These are phyloP conservation scores for Ogataea salicorniae DNA, from an alignment of 805 yeast species.

Conservation along the genomic window DNA sequence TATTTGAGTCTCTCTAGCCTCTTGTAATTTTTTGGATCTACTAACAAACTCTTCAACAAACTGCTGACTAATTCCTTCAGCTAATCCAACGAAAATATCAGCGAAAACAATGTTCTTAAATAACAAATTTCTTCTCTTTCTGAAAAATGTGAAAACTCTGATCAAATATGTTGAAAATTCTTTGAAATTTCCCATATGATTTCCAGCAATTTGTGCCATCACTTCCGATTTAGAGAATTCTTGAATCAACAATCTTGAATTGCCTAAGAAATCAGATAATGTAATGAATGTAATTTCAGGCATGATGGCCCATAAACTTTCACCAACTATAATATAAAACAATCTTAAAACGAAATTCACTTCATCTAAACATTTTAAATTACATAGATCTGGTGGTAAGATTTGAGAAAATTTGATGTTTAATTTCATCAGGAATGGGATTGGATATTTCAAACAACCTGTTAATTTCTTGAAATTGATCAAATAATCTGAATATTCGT, in stretches of 20 bases:
- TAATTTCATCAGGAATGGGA: constrained; percentile 7
- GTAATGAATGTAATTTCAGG: constrained; percentile 15
- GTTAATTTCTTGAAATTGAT: neutral
- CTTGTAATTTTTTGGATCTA: constrained; percentile 3
- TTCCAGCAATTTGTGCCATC: constrained; percentile 1
- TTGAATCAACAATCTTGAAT: constrained; percentile 10
- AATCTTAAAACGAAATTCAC: constrained; percentile 11
- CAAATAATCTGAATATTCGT: constrained; percentile 4
- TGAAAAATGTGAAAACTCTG: constrained; percentile 13
- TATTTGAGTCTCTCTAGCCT: constrained; percentile 5
- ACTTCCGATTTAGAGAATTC: constrained; percentile 10
- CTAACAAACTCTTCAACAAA: neutral
- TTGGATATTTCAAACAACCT: constrained; percentile 9
- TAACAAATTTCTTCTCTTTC: constrained; percentile 10
- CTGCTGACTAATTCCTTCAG: neutral
- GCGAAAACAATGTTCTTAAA: constrained; percentile 6
- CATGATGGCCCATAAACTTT: constrained; percentile 15
- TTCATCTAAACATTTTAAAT: constrained; percentile 5
- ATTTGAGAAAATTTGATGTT: constrained; percentile 10
- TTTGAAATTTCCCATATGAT: neutral
- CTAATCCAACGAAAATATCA: constrained; percentile 5
- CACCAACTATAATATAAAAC: constrained; percentile 17
- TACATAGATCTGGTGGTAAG: constrained; percentile 11
- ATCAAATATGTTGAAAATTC: constrained; percentile 10
- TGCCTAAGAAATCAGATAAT: constrained; percentile 16